These are phyloP conservation scores for Moesziomyces sp. DNA, from an alignment of 1,284 basidiomycete species.

Conservation along the genomic window DNA sequence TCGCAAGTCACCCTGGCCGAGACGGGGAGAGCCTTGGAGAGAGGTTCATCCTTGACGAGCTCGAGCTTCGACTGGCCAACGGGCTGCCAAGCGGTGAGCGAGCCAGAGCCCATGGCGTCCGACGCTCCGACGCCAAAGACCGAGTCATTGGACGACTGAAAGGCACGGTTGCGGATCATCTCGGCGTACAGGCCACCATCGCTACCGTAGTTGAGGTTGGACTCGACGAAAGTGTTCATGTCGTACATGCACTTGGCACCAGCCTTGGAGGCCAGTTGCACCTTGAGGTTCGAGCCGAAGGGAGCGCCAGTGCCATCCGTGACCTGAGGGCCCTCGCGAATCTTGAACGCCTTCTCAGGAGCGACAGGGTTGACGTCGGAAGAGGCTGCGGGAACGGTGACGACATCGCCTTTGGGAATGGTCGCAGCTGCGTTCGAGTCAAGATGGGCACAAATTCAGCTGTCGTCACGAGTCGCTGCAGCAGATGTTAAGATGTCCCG, in stretches of 20 bases:
- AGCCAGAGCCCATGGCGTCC: slow-evolving; percentile 40
- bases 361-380: background rate
- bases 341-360: background rate
- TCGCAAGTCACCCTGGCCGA: slow-evolving; percentile 42
- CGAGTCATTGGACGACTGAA: slow-evolving; percentile 35
- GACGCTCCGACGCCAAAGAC: slow-evolving; percentile 20
- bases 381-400: background rate
- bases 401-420: background rate
- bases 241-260: slow-evolving; percentile 47
- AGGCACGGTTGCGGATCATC: slow-evolving; percentile 56
- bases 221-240: slow-evolving; percentile 52
- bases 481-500: background rate
- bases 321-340: slow-evolving; percentile 18
- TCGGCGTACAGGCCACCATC: slow-evolving; percentile 58
- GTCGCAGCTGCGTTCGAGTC: background rate
- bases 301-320: slow-evolving; percentile 14
- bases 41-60: slow-evolving; percentile 25
- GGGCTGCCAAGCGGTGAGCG: slow-evolving; percentile 39
- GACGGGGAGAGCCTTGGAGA: slow-evolving; percentile 49
- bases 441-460: background rate
- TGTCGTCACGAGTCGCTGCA: slow-evolving; percentile 7
- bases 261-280: slow-evolving; percentile 24
- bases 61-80: slow-evolving; percentile 28
- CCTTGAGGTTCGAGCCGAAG: background rate
- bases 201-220: slow-evolving; percentile 53